Evolutionary conservation across 305 asterid species (phyloP).

Genomic region (Fraxinus velutina): DNA sequence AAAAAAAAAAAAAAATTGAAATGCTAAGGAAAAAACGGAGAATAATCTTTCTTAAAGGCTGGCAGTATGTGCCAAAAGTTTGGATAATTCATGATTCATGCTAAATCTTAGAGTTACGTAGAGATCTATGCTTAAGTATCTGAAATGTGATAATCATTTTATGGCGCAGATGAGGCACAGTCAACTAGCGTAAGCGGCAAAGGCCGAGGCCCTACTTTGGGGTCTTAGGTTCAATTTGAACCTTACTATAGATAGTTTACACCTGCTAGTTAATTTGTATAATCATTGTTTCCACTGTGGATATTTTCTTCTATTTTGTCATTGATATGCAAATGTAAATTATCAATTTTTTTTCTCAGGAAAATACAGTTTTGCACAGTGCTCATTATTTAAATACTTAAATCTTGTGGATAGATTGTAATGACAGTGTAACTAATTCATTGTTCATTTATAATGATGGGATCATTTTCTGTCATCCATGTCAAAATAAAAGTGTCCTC

Average conservation of each 20-base stretch:
- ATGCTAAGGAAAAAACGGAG: neutral
- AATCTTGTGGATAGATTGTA: neutral
- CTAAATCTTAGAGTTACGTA: neutral
- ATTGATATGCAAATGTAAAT: neutral
- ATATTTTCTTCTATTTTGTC: neutral
- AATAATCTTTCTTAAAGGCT: neutral
- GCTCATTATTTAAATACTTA: neutral
- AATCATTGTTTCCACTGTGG: neutral
- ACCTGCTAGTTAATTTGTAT: neutral
- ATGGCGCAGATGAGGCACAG: neutral
- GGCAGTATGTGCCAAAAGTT: neutral
- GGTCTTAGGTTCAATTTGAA: neutral
- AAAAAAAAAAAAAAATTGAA: neutral
- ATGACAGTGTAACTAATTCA: neutral
- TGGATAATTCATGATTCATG: neutral
- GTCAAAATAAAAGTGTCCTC: constrained; percentile 4
- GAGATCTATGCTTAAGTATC: neutral
- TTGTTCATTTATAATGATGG: neutral
- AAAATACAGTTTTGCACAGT: neutral
- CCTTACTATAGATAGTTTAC: neutral
- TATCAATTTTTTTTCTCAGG: neutral
- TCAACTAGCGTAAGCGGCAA: neutral
- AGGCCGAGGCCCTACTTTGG: neutral
- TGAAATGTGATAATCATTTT: neutral
- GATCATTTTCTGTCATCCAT: neutral